Evolutionary conservation across 441 rosid species (phyloP).

Genomic region (Croton setiger): DNA sequence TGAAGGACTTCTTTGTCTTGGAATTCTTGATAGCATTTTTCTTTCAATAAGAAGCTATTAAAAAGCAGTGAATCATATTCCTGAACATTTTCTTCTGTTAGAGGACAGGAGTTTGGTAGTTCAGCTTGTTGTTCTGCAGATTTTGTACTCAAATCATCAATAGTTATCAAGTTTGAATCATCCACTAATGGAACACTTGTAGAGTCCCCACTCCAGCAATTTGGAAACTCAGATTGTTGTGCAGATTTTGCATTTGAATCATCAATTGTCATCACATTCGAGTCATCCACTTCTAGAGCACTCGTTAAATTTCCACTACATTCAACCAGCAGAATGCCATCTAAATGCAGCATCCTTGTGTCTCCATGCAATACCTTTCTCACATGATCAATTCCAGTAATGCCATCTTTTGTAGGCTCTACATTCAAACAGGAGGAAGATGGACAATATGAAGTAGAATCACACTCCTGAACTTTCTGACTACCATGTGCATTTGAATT

Average conservation of each 20-base stretch:
- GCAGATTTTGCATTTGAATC: conserved; percentile 18
- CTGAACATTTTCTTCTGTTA: background rate
- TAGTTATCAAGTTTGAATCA: conserved; percentile 16
- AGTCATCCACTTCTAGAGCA: conserved; percentile 18
- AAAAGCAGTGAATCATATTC: background rate
- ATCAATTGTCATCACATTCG: conserved; percentile 16
- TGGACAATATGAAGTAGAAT: conserved; percentile 15
- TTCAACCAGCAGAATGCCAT: conserved; percentile 20
- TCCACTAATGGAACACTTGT: conserved; percentile 17
- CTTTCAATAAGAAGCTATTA: conserved; percentile 6
- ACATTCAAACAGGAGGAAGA: conserved; percentile 7
- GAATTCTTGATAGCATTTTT: conserved; percentile 20
- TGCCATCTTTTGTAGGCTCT: conserved; percentile 18
- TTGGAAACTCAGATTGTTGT: conserved; percentile 16
- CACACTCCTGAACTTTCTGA: conserved; percentile 14
- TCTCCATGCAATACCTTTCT: conserved; percentile 20
- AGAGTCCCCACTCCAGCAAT: conserved; percentile 4
- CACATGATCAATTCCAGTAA: conserved; percentile 14
- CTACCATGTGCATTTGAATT: conserved; percentile 17
- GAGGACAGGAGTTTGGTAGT: conserved; percentile 11
- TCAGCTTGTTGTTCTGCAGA: conserved; percentile 16
- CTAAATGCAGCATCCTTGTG: conserved; percentile 14
- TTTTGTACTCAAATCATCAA: conserved; percentile 20
- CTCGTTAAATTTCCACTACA: conserved; percentile 10
- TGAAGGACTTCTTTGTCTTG: conserved; percentile 15